Base-by-base conservation (phyloP, 495 filamentous ascomycete species). In the Patellaria atrata region DNA sequence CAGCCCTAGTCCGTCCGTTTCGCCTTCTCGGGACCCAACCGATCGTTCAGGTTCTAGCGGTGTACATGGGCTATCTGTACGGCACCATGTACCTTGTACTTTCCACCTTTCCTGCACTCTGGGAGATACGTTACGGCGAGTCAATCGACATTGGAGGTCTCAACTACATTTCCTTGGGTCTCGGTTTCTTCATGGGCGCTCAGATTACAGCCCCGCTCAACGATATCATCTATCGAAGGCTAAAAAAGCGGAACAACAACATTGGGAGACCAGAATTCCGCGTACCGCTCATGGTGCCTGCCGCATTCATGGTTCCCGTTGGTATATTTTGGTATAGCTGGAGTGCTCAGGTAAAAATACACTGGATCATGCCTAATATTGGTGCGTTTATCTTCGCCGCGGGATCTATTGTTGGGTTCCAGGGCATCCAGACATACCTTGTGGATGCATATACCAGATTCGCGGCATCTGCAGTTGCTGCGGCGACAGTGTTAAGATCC, bases 381-480 rank as follows among this genome's bases (percentile, higher is more conserved):
- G 80, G 80, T 2, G 67, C 68, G 3, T 51, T 54, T 0, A 46
- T 83, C 11, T 75, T 81, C 42, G 50, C 52, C 10, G 47, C 50
- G 0, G 77, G 77, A 4, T 65, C 59, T 6, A 78, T 81, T 35
- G 61, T 77, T 4, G 58, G 62, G 0, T 79, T 78, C 50, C 79
- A 82, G 55, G 76, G 71, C 42, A 70, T 75, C 22, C 75, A 80
- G 17, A 73, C 71, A 6, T 89, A 81, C 47, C 57, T 83, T 29
- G 71, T 86, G n/a, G 82, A 92, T 49, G 55, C 75, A 4, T 86
- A 85, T 53, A 71, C 72, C 16, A 64, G 68, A 5, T 89, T 69
- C 51, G 78, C 82, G 5, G 81, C 82, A 6, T 75, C 68, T 40
- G 83, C 79, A 1, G 51, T 82, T 9, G 76, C 64, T 0, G 79